Evolutionary conservation across 2,329 filamentous ascomycete species (phyloP), one percentile per base, ranked within the genome.

Genomic region (Blumeria graminis): DNA sequence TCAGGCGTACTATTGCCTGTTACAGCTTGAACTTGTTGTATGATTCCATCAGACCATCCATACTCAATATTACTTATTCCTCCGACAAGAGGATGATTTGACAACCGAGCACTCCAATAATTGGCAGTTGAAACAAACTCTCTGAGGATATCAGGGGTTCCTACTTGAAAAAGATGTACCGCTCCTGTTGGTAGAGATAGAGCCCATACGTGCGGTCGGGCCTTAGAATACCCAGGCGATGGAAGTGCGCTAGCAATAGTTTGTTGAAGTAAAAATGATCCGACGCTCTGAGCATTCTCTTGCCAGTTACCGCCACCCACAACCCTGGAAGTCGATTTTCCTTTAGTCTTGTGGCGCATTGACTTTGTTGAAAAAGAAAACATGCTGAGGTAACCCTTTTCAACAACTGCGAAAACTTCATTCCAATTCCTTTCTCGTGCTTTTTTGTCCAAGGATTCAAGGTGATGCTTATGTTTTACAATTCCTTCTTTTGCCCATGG

Each of bases 291-390:
- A 5, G 92, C 92, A 65, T 94, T 96, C 62, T 95, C 89, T 68
- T 90, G 90, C 92, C 92, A 98, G 68, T 98, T 96, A 28, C 92
- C 92, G 59, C 92, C 92, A 61, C 92, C 92, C 1, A 96, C 92
- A 6, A 84, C 76, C 33, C 78, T 80, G 9, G 72, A 73, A 55
- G 72, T 69, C 22, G 72, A 71, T 39, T 70, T 69, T 55, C 75
- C 72, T 60, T 78, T 80, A 60, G 70, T 74, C 68, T 86, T 88
- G 62, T 80, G 76, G 36, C 81, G 76, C 62, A 81, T 72, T 0
- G 84, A 86, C 67, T 92, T 92, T 60, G 80, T 81, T 51, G 81
- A 83, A 70, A 98, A 98, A 0, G 88, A 93, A 70, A 98, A 98
- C 7, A 98, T 72, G 56, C 87, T 89, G 74, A 98, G 80, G 67